Percentiles rank a stretch among this genome's conserved stretches.
These are phyloP conservation scores for Durotheca rogersii DNA, from an alignment of 495 filamentous ascomycete species.

Conservation along the genomic window DNA sequence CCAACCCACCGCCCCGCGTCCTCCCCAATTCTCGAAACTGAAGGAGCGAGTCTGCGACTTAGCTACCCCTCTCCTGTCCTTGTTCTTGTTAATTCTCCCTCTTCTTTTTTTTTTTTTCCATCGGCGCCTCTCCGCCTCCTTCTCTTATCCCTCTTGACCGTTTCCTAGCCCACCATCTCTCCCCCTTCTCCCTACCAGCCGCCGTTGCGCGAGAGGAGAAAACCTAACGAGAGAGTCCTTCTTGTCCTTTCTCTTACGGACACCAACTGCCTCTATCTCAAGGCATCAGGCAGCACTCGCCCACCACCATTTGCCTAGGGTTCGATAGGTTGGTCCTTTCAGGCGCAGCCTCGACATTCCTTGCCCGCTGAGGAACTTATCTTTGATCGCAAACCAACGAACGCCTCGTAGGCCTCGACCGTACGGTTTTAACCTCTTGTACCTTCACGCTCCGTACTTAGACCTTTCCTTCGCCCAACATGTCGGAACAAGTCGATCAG, in stretches of 20 bases:
- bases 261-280: background rate
- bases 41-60: too few species aligned
- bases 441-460: background rate
- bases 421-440: background rate
- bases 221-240: background rate
- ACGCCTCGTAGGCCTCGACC: slow-evolving; percentile 5
- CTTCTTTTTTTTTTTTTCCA: slow-evolving; percentile 24
- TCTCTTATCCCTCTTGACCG: background rate
- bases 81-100: slow-evolving; percentile 17
- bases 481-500: slow-evolving; percentile 54
- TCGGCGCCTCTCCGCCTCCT: slow-evolving; percentile 9
- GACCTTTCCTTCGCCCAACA: slow-evolving; percentile 31
- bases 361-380: background rate
- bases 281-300: too few species aligned
- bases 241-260: too few species aligned
- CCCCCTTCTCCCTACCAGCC: too few species aligned
- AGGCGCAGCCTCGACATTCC: too few species aligned
- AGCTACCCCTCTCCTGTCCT: slow-evolving; percentile 34
- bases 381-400: slow-evolving; percentile 1
- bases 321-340: too few species aligned
- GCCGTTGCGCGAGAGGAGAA: slow-evolving; percentile 1
- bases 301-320: background rate
- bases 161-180: background rate
- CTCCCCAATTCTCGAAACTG: too few species aligned
- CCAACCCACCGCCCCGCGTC: too few species aligned